Base-by-base conservation (phyloP, 768 basidiomycete genomes). In the Kwoniella sp. region DNA sequence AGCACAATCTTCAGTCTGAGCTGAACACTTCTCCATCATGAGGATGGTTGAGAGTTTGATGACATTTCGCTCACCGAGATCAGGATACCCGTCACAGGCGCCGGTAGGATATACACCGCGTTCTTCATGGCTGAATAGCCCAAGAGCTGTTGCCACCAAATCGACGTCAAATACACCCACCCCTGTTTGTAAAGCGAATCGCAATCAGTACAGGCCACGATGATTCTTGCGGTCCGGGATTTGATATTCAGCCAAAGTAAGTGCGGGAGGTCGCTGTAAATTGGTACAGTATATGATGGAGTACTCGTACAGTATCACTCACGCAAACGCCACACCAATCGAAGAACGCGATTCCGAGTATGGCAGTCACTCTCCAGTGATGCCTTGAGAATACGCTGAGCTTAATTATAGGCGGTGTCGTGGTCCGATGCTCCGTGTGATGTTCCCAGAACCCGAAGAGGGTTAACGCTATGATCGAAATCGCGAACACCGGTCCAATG, bases 381-480 rank as follows among this genome's bases (percentile, higher is more conserved):
- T 65, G 55, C 12, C 70, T 55, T 1, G 64, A 63, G 53, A 76
- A 62, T 2, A 76, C 51, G n/a, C 62, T 57, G 2, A 70, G 58
- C 24, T 68, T 63, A 24, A 69, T 58, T 5, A 76, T 55, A 1
- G 74, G 74, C 1, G 72, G 70, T n/a, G 64, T 40, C 6, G 58
- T 53, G 1, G 60, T 69, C 2, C 64, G 46, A 4, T 30, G 55
- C 22, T 88, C 88, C 24, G 91, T 81, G 69, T 83, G 83, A 55
- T 80, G 72, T 65, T 90, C 86, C 88, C 89, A 92, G 19, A 73
- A 58, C 21, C 87, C 49, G 80, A 91, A 92, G 0, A 79, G 47
- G 2, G 70, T 72, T 5, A 88, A 53, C n/a, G 90, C 69, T 21
- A 88, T n/a, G 2, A 90, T 77, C 1, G 88, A 87, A 21, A 87